A percentile compares a stretch with the other conserved stretches of the same genome.
phyloP scores from a whole-genome alignment of 129 eudicot genomes.

The Artemisia tridentata region DNA sequence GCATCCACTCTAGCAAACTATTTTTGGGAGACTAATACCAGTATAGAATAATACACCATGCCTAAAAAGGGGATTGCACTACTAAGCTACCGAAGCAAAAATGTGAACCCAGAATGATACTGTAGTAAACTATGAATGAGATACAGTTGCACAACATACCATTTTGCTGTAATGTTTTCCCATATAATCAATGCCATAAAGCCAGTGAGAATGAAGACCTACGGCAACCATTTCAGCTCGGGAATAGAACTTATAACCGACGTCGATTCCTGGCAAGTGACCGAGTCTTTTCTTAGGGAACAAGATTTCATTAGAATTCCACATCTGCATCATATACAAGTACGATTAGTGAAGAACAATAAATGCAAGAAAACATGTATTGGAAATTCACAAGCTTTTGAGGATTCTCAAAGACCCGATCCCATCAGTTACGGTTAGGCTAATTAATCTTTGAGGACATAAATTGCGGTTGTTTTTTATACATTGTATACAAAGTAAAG shows the following conservation, averaged over 20 bases:
- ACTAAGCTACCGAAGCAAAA: not conserved
- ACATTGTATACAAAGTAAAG: no score
- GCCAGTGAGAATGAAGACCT: conserved; percentile 57
- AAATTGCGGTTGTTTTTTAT: no score
- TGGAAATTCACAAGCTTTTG: no score
- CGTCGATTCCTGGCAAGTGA: conserved; percentile 49
- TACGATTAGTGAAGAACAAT: conserved; percentile 9
- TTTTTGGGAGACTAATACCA: no score
- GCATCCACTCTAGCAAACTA: not conserved
- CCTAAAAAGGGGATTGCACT: no score
- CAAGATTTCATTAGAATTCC: conserved; percentile 27
- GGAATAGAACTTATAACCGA: conserved; percentile 50
- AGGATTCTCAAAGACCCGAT: no score
- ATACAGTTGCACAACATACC: conserved; percentile 8
- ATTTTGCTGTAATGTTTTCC: conserved; percentile 19
- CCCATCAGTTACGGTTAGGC: no score
- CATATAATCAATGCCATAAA: conserved; percentile 46
- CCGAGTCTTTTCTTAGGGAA: conserved; percentile 48
- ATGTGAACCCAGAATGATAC: not conserved
- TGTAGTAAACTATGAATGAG: not conserved
- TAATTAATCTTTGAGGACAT: no score
- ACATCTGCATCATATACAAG: conserved; percentile 40
- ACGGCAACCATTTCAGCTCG: conserved; percentile 54
- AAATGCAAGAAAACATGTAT: no score
- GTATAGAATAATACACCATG: no score